Percentiles rank a stretch among this genome's conserved stretches.
Evolutionary conservation across 345 rosid species (phyloP).

Genomic region (Fremontodendron californicum): DNA sequence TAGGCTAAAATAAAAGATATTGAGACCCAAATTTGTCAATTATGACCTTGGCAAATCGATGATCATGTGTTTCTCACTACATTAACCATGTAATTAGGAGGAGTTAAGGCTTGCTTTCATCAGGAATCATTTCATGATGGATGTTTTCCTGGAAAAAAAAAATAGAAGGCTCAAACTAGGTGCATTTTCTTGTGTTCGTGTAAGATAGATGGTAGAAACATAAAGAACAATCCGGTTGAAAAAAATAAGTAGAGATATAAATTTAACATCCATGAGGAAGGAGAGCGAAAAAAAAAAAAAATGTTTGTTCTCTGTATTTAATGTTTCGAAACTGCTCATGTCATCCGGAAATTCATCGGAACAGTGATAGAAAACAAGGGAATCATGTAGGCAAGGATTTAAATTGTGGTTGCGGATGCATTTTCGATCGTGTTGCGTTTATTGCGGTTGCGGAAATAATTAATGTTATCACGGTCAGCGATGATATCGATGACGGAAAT

Average conservation of each 20-base stretch:
- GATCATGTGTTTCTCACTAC: not conserved
- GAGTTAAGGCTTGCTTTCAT: not conserved
- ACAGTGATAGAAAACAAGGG: constrained; percentile 13
- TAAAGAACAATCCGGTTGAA: not conserved
- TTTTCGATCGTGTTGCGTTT: no score
- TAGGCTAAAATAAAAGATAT: no score
- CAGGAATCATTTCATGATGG: not conserved
- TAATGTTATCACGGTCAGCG: no score
- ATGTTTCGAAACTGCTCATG: no score
- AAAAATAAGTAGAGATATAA: not conserved
- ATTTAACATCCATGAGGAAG: no score
- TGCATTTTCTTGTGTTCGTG: not conserved
- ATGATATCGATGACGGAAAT: no score
- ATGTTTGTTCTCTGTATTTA: no score
- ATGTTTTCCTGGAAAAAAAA: not conserved
- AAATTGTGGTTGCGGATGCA: no score
- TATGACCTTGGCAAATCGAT: not conserved
- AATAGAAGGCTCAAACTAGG: not conserved
- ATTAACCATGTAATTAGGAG: not conserved
- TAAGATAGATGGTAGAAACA: not conserved
- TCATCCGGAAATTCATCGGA: constrained; percentile 3
- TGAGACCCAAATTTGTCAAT: no score
- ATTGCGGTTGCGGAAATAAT: no score
- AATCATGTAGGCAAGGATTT: no score
- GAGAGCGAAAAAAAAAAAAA: no score